Evolutionary conservation across 495 filamentous ascomycete genomes (phyloP).

Genomic region (Trichoderma reesei): DNA sequence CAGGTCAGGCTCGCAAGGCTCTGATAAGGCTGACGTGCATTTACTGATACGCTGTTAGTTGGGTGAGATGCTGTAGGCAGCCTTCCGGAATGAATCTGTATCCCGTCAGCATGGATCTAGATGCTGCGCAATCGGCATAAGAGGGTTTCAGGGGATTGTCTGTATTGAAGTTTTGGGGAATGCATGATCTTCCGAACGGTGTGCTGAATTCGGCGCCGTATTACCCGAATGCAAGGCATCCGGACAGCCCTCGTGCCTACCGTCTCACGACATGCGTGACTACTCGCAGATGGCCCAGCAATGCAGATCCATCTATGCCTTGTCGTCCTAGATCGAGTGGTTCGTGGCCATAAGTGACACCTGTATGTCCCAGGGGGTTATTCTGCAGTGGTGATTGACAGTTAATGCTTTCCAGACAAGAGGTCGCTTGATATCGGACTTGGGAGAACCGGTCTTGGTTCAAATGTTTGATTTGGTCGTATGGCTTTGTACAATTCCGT

Average conservation of each 20-base stretch:
- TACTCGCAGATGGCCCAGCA: neutral
- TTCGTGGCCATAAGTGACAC: neutral
- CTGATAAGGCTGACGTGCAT: neutral
- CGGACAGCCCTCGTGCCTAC: neutral
- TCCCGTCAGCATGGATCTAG: no score
- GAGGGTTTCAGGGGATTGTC: neutral
- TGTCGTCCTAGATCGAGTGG: no score
- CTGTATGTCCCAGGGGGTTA: neutral
- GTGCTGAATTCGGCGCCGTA: neutral
- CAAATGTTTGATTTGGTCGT: constrained; percentile 13
- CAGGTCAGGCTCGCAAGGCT: neutral
- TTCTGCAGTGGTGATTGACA: no score
- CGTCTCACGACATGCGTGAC: neutral
- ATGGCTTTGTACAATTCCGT: constrained; percentile 7
- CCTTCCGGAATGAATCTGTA: neutral
- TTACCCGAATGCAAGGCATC: neutral
- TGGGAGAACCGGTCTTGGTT: neutral
- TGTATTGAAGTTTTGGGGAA: neutral
- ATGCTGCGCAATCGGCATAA: neutral
- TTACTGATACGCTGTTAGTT: neutral
- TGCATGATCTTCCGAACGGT: neutral
- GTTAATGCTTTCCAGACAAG: neutral
- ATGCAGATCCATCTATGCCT: neutral
- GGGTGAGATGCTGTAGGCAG: neutral
- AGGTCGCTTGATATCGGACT: neutral